Evolutionary conservation across 2,329 filamentous ascomycete genomes (phyloP), one percentile per base, ranked within the genome.

Genomic region (Alternaria panax): DNA sequence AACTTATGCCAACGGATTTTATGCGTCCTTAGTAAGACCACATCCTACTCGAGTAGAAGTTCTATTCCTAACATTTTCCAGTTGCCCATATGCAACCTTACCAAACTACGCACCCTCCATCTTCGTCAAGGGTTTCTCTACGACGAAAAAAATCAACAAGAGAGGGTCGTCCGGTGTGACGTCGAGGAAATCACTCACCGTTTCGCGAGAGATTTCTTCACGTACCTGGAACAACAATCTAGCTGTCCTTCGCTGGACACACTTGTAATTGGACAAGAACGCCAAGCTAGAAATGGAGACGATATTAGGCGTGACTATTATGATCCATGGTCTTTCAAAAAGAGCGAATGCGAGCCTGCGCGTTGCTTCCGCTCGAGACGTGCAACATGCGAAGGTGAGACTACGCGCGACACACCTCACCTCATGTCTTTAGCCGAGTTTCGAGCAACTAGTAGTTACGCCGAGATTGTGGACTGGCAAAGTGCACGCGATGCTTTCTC

Each of bases 361-460:
- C 43, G 43, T 46, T 46, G 43, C 43, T 46, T 46, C 27, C 43
- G 43, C 27, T 28, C n/a, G 12, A 46, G n/a, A 46, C 43, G 25
- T n/a, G 18, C 18, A n/a, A 46, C 14, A 7, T 20, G 27, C n/a
- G n/a, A 30, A 18, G n/a, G 22, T 20, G 45, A 47, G 20, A 47
- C 27, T 14, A 22, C 18, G 18, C 28, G 45, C 28, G 22, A 18
- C 28, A 18, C 28, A 32, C 30, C 18, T 14, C 22, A 22, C 30
- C 18, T 22, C 45, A 22, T 47, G 7, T 24, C 18, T 30, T 47
- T 32, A 18, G 45, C 45, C 18, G 45, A 47, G 45, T 47, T 22
- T 28, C 45, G 45, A 32, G 27, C 27, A 8, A 47, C 45, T 16
- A 32, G 45, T 24, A 14, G 20, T 30, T 47, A 47, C n/a, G 20